Evolutionary conservation across 805 yeast genomes (phyloP).

Genomic region (Candida nonsorbophila): DNA sequence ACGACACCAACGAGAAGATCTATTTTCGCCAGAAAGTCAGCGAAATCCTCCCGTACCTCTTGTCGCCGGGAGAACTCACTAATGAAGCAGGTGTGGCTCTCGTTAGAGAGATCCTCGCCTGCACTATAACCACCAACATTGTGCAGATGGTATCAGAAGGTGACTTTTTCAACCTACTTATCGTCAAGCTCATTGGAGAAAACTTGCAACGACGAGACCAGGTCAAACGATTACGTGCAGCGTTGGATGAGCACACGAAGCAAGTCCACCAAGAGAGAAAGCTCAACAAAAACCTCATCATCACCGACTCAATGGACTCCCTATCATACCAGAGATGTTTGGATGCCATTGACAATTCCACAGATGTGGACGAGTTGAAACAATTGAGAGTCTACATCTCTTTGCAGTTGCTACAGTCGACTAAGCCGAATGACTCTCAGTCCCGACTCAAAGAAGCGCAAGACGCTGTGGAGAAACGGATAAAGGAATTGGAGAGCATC

Average conservation of each 20-base stretch:
- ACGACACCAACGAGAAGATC: conserved; percentile 35
- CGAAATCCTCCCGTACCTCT: conserved; percentile 42
- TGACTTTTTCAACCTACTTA: conserved; percentile 67
- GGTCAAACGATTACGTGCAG: conserved; percentile 65
- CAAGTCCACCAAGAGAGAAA: conserved; percentile 1
- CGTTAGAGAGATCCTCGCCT: conserved; percentile 58
- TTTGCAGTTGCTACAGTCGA: conserved; percentile 38
- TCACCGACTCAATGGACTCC: conserved; percentile 11
- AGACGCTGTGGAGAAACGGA: conserved; percentile 6
- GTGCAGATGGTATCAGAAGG: conserved; percentile 58
- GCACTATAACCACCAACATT: conserved; percentile 44
- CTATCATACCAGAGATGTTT: conserved; percentile 11
- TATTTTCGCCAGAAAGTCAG: conserved; percentile 44
- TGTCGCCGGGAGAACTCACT: conserved; percentile 41
- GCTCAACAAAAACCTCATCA: conserved; percentile 8
- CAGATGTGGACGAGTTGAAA: conserved; percentile 37
- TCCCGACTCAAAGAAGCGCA: conserved; percentile 8
- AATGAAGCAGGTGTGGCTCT: conserved; percentile 48
- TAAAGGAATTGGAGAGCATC: conserved; percentile 13
- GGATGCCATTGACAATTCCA: conserved; percentile 7
- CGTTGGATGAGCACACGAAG: conserved; percentile 59
- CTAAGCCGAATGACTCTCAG: conserved; percentile 1
- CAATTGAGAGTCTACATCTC: conserved; percentile 44
- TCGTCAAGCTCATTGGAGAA: conserved; percentile 55
- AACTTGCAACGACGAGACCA: conserved; percentile 69